Evolutionary conservation across 352 stramenopile genomes (phyloP).

Genomic region (Phytophthora europaea): DNA sequence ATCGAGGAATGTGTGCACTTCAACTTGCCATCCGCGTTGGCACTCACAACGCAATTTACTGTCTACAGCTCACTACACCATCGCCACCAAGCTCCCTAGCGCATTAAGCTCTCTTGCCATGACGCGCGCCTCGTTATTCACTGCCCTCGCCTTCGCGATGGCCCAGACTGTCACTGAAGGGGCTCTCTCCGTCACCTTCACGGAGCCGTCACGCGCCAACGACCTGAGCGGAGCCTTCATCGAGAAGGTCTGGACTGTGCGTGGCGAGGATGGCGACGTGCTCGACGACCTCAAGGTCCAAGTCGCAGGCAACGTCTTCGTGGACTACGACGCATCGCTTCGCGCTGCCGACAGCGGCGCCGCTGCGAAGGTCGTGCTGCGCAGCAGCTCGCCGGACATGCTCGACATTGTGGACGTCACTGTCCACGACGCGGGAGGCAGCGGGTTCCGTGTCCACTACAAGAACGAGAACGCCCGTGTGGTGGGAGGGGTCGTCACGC

Average conservation of each 20-base stretch:
- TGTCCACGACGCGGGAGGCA: slow-evolving; percentile 31
- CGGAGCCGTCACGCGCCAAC: slow-evolving; percentile 9
- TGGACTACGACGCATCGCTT: slow-evolving; percentile 48
- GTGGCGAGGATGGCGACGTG: slow-evolving; percentile 9
- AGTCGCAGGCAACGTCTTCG: slow-evolving; percentile 50
- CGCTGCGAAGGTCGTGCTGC: slow-evolving; percentile 40
- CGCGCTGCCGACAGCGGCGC: slow-evolving; percentile 8
- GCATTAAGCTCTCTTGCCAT: slow-evolving; percentile 1
- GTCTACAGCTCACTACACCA: slow-evolving; percentile 1
- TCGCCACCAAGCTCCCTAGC: background rate
- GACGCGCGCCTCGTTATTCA: slow-evolving; percentile 10
- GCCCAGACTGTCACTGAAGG: slow-evolving; percentile 4
- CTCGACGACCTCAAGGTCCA: slow-evolving; percentile 37
- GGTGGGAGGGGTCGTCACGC: slow-evolving; percentile 41
- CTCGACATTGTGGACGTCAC: slow-evolving; percentile 46
- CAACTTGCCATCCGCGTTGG: slow-evolving; percentile 22
- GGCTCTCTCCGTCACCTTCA: slow-evolving; percentile 25
- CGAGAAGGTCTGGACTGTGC: slow-evolving; percentile 47
- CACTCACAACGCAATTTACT: slow-evolving; percentile 36
- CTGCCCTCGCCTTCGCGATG: slow-evolving; percentile 13
- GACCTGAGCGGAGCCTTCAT: slow-evolving; percentile 23
- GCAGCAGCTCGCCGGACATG: slow-evolving; percentile 38
- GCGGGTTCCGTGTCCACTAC: slow-evolving; percentile 45
- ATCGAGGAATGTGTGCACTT: slow-evolving; percentile 29
- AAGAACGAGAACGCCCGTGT: slow-evolving; percentile 52